Evolutionary conservation across 768 basidiomycete species (phyloP).

Genomic region (Cystobasidiopsis lactophilus): DNA sequence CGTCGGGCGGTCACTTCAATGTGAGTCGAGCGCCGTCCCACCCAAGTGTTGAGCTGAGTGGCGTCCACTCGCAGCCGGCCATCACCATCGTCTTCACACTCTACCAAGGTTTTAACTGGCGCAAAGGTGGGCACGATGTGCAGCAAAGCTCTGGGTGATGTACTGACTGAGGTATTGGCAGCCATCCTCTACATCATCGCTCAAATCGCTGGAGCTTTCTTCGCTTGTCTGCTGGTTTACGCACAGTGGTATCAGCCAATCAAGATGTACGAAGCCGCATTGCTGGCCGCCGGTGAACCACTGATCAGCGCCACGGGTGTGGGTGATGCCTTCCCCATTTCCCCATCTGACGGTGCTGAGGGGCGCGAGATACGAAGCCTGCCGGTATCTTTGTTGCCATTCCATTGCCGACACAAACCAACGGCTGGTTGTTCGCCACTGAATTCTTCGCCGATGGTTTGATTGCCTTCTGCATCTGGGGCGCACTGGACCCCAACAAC

Average conservation of each 20-base stretch:
- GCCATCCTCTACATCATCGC: constrained; percentile 47
- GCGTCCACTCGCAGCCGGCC: no score
- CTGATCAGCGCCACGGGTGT: neutral
- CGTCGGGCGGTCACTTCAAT: no score
- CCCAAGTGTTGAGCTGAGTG: no score
- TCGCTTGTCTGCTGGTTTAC: constrained; percentile 41
- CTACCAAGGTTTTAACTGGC: no score
- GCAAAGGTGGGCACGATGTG: no score
- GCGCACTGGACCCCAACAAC: neutral
- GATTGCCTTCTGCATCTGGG: neutral
- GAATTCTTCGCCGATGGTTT: neutral
- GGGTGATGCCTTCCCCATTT: no score
- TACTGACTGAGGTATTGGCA: no score
- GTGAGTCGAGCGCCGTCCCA: no score
- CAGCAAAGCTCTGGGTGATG: no score
- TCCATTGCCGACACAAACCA: neutral
- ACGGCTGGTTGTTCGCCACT: neutral
- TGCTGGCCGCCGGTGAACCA: constrained; percentile 1
- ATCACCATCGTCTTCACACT: no score
- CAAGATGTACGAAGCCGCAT: neutral
- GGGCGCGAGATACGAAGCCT: no score
- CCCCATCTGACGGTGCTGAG: no score
- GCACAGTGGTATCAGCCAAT: constrained; percentile 39
- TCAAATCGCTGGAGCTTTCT: constrained; percentile 42
- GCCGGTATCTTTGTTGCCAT: constrained; percentile 14